A percentile compares a stretch with the other conserved stretches of the same genome.
These are phyloP conservation scores for Triticum monococcum DNA, from an alignment of 176 grass and related monocot species.

Conservation along the genomic window DNA sequence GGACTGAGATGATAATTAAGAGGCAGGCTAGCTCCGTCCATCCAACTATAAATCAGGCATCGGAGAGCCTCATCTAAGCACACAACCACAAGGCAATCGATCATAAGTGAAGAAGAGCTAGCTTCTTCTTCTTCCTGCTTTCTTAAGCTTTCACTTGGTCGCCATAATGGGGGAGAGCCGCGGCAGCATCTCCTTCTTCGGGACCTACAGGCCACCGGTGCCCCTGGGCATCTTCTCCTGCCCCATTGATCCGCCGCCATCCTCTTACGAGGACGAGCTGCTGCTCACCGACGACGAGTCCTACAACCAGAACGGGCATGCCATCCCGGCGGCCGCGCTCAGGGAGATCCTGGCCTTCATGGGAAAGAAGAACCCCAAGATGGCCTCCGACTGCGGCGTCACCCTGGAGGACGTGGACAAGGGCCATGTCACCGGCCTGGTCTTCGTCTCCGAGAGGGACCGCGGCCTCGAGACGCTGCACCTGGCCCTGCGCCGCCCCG, in stretches of 20 bases:
- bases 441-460: conserved; percentile 55
- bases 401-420: not conserved
- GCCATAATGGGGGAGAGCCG: conserved; percentile 17
- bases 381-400: conserved; percentile 21
- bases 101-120: not conserved
- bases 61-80: not conserved
- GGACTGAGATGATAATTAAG: too few species aligned
- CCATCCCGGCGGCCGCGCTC: conserved; percentile 3
- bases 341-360: not conserved
- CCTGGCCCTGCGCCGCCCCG: not conserved
- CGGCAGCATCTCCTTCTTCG: conserved; percentile 45
- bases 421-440: conserved; percentile 16
- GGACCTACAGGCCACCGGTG: conserved; percentile 37
- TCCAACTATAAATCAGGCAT: not conserved
- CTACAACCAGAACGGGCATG: conserved; percentile 38
- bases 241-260: not conserved
- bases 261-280: not conserved
- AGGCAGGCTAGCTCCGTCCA: too few species aligned
- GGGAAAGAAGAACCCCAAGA: not conserved
- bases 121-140: not conserved
- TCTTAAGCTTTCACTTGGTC: too few species aligned
- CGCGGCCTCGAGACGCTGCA: conserved; percentile 37
- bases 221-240: conserved; percentile 44
- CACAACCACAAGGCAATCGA: not conserved
- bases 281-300: conserved; percentile 16